phyloP scores from a whole-genome alignment of 2,329 filamentous ascomycete species.

The Botryotinia narcissicola region DNA sequence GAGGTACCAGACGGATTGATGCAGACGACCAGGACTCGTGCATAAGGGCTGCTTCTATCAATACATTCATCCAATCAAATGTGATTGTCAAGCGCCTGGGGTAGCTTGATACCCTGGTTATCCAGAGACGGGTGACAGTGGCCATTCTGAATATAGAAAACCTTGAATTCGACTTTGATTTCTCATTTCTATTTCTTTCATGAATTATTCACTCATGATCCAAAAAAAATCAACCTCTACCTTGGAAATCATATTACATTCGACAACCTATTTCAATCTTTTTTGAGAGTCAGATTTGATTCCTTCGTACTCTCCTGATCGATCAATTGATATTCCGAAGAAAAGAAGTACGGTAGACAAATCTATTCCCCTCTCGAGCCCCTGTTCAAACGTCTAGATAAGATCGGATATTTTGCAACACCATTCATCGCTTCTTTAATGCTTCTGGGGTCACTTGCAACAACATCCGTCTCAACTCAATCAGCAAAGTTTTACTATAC shows the following conservation, averaged over 20 bases:
- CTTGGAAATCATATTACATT: no score
- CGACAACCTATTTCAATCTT: neutral
- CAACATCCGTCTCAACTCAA: conserved; percentile 18
- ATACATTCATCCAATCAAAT: neutral
- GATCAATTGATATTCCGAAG: neutral
- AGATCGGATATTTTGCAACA: conserved; percentile 10
- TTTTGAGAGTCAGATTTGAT: neutral
- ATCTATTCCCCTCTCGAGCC: neutral
- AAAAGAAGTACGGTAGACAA: neutral
- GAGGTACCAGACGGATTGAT: conserved; percentile 10
- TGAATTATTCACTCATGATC: neutral
- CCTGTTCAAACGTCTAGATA: conserved; percentile 10
- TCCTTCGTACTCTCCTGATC: no score
- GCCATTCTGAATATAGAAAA: conserved; percentile 8
- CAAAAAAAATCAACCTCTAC: no score
- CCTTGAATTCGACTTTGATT: neutral
- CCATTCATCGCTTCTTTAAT: conserved; percentile 16
- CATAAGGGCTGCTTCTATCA: conserved; percentile 8
- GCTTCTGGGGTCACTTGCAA: conserved; percentile 24
- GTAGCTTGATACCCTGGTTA: neutral
- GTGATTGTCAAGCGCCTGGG: conserved; percentile 12
- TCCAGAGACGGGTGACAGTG: neutral
- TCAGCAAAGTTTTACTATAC: neutral
- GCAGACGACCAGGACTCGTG: conserved; percentile 7
- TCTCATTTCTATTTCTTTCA: conserved; percentile 2